Evolutionary conservation across 2,329 filamentous ascomycete species (phyloP).

Genomic region (Claviceps sorghi): DNA sequence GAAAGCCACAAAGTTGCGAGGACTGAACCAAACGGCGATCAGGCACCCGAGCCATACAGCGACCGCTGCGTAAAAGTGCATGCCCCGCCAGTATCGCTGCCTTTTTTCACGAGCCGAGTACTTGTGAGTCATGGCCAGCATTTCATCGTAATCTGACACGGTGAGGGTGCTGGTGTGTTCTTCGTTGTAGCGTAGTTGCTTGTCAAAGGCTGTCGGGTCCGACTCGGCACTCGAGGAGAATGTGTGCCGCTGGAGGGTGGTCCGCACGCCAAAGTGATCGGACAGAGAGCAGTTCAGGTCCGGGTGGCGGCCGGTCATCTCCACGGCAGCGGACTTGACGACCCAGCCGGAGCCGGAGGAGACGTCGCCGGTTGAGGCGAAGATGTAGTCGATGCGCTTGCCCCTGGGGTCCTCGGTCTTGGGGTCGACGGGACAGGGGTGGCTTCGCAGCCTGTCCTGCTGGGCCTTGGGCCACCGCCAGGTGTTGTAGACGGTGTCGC

Average conservation of each 20-base stretch:
- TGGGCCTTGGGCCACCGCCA: conserved; percentile 75
- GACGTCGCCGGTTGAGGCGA: conserved; percentile 46
- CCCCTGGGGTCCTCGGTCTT: conserved; percentile 55
- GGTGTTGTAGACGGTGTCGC: conserved; percentile 74
- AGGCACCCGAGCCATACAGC: conserved; percentile 58
- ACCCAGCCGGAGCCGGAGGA: conserved; percentile 40
- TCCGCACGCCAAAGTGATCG: conserved; percentile 86
- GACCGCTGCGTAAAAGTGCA: conserved; percentile 59
- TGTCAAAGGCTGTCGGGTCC: conserved; percentile 13
- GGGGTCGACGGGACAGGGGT: conserved; percentile 42
- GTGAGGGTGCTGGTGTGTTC: conserved; percentile 9
- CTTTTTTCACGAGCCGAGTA: conserved; percentile 58
- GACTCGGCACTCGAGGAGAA: conserved; percentile 10
- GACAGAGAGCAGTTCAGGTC: conserved; percentile 72
- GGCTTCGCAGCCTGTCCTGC: conserved; percentile 50
- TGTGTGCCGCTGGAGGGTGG: conserved; percentile 47
- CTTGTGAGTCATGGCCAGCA: conserved; percentile 52
- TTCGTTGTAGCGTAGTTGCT: conserved; percentile 18
- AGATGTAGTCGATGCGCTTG: conserved; percentile 92
- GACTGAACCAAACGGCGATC: conserved; percentile 75
- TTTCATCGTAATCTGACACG: conserved; percentile 39
- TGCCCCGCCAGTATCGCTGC: conserved; percentile 57
- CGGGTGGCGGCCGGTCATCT: conserved; percentile 71
- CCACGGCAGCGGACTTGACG: conserved; percentile 56
- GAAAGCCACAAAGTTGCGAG: conserved; percentile 62